phyloP scores from a whole-genome alignment of 345 rosid species.

The Boechera stricta region DNA sequence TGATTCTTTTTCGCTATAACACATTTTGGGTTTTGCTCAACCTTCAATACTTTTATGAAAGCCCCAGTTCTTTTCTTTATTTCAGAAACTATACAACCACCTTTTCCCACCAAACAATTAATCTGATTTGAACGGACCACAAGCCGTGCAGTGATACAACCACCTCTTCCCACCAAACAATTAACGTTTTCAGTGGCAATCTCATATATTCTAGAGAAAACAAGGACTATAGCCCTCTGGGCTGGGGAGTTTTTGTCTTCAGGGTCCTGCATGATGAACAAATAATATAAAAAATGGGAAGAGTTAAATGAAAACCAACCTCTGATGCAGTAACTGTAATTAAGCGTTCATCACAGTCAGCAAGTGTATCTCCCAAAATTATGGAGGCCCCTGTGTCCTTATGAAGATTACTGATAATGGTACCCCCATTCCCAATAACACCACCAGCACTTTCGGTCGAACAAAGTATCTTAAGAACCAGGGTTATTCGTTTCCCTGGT shows the following conservation, averaged over 20 bases:
- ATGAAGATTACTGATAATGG: conserved; percentile 54
- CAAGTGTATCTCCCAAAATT: conserved; percentile 52
- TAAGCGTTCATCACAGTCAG: conserved; percentile 71
- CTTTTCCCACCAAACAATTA: conserved; percentile 60
- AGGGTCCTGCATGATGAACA: conserved; percentile 56
- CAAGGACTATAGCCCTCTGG: conserved; percentile 66
- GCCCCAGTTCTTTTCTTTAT: conserved; percentile 57
- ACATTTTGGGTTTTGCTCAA: conserved; percentile 62
- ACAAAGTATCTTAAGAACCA: conserved; percentile 68
- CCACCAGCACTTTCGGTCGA: conserved; percentile 44
- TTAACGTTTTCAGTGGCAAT: conserved; percentile 57
- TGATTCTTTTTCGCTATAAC: conserved; percentile 27
- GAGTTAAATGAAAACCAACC: conserved; percentile 49
- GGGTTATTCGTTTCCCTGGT: too few relatives aligned
- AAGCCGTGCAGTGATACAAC: conserved; percentile 52
- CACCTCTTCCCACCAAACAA: conserved; percentile 52
- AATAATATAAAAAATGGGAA: conserved; percentile 7
- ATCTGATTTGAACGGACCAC: conserved; percentile 61
- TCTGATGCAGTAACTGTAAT: conserved; percentile 60
- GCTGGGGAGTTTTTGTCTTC: conserved; percentile 59
- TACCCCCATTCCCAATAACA: too few relatives aligned
- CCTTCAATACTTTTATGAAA: conserved; percentile 46
- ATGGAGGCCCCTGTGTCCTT: conserved; percentile 65
- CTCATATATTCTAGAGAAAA: conserved; percentile 60
- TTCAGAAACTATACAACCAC: conserved; percentile 35